Conservation (phyloP, 1,284 basidiomycete species). For the Pterula multifida region DNA sequence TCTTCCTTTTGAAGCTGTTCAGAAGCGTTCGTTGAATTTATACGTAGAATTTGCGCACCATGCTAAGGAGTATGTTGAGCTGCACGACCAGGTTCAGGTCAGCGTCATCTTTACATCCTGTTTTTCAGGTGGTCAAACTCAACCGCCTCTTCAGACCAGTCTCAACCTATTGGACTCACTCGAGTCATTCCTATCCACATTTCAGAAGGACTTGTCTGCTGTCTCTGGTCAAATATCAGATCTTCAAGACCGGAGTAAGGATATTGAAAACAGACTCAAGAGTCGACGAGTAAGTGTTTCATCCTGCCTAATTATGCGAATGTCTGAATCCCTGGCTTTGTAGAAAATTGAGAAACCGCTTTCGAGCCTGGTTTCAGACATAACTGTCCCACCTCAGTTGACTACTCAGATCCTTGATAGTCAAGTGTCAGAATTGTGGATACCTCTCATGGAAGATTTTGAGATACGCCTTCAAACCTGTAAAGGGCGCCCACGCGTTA, state of each 20-base stretch:
- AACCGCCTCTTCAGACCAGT: constrained; percentile 41
- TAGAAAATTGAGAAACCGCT: constrained; percentile 86
- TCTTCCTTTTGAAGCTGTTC: background rate
- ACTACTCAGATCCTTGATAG: constrained; percentile 78
- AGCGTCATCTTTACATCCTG: background rate
- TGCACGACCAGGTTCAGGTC: constrained; percentile 73
- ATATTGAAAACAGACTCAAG: constrained; percentile 79
- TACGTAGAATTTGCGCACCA: background rate
- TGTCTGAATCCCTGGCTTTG: constrained; percentile 6
- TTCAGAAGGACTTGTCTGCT: constrained; percentile 85
- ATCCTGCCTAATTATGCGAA: constrained; percentile 2
- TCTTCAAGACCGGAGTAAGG: constrained; percentile 80
- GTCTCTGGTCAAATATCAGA: constrained; percentile 95
- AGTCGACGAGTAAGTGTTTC: constrained; percentile 59
- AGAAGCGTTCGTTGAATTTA: background rate
- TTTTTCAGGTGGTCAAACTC: background rate
- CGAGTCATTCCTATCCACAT: constrained; percentile 85
- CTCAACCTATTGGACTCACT: constrained; percentile 73
- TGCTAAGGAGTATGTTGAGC: constrained; percentile 67
- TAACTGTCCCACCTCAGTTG: constrained; percentile 75
- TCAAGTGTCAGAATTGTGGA: constrained; percentile 75
- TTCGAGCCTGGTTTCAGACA: constrained; percentile 66
- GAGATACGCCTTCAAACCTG: constrained; percentile 65
- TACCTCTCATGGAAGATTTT: constrained; percentile 67
- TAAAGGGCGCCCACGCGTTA: constrained; percentile 65